Percentiles rank a stretch among this genome's conserved stretches.
phyloP scores from a whole-genome alignment of 2,329 filamentous ascomycete species.

The Colletotrichum sp. region DNA sequence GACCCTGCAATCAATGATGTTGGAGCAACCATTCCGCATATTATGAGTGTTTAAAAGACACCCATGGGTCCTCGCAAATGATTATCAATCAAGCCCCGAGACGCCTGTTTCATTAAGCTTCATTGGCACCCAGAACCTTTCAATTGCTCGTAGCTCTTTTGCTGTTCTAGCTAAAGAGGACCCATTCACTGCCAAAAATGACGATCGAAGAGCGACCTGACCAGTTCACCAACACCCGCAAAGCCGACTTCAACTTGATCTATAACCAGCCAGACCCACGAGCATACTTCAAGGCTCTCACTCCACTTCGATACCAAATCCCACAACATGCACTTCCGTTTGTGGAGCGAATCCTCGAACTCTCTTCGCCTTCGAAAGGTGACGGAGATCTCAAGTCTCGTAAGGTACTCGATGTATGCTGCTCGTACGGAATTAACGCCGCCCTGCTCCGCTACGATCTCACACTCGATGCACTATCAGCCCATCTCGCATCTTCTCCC shows the following conservation, averaged over 20 bases:
- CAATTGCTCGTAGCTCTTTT: rapidly evolving
- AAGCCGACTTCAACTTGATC: constrained; percentile 8
- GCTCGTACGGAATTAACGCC: constrained; percentile 8
- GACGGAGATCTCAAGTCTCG: no score
- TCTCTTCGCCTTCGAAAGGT: neutral
- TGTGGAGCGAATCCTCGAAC: neutral
- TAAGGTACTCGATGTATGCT: constrained; percentile 1
- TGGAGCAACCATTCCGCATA: neutral
- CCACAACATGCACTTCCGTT: constrained; percentile 3
- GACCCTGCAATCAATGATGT: neutral
- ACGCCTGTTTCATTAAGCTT: neutral
- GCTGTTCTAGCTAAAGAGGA: no score
- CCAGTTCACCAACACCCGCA: neutral
- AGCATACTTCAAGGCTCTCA: neutral
- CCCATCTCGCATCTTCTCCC: neutral
- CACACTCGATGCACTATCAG: neutral
- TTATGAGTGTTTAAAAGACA: neutral
- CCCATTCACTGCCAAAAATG: neutral
- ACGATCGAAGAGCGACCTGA: neutral
- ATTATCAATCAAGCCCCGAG: neutral
- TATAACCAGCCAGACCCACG: constrained; percentile 5
- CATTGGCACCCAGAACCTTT: rapidly evolving
- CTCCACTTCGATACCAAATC: neutral
- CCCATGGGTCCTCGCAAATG: neutral
- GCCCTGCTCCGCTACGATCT: neutral